Conservation (phyloP, 1,284 basidiomycete species). For the Sanguinoderma infundibulare region DNA sequence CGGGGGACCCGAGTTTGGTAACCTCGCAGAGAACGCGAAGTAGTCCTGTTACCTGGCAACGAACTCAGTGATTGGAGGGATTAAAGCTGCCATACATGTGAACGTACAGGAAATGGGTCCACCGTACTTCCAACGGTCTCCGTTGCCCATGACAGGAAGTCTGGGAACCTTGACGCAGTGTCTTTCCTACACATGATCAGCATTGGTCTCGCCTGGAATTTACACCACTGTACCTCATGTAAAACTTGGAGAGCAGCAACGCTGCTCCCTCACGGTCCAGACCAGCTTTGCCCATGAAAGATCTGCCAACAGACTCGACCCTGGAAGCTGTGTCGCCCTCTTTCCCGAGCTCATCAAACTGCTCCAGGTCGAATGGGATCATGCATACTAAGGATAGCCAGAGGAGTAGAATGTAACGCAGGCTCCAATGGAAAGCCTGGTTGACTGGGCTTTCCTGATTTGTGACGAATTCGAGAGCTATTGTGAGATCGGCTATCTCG, state of each 20-base stretch:
- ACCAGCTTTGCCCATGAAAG: conserved; percentile 70
- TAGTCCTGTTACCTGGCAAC: conserved; percentile 64
- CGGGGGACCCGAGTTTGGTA: conserved; percentile 65
- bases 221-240: conserved; percentile 67
- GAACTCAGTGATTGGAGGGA: background rate
- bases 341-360: conserved; percentile 70
- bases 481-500: conserved; percentile 80
- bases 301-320: conserved; percentile 66
- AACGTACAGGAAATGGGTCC: conserved; percentile 59
- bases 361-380: conserved; percentile 90
- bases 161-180: conserved; percentile 48
- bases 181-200: conserved; percentile 59
- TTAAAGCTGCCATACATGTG: background rate
- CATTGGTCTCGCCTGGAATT: background rate
- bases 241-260: conserved; percentile 73
- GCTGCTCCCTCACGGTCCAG: conserved; percentile 84
- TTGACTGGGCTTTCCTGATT: conserved; percentile 50
- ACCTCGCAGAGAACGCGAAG: conserved; percentile 80
- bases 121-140: conserved; percentile 39
- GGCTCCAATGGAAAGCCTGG: conserved; percentile 67
- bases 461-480: conserved; percentile 73
- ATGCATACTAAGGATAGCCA: conserved; percentile 96
- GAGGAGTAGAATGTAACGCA: conserved; percentile 85
- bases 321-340: conserved; percentile 52
- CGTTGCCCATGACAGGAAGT: conserved; percentile 56